Conservation (phyloP, 2,329 filamentous ascomycete genomes). For the Aspergillus transmontanensis region DNA sequence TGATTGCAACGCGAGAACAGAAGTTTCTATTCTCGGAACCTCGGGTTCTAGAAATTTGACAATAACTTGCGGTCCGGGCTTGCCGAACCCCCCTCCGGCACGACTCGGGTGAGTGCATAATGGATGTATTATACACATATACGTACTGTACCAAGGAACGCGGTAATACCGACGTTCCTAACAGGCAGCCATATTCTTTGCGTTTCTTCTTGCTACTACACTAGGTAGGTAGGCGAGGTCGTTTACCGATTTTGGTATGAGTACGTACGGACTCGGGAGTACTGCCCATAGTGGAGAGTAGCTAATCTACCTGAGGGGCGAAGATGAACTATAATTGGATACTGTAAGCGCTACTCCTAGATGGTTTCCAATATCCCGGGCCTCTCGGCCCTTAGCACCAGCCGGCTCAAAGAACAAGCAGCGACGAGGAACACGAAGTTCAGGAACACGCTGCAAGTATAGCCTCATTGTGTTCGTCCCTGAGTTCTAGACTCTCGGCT, state of each 20-base stretch:
- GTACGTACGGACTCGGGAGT: background rate
- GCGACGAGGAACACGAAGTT: background rate
- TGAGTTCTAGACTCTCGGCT: conserved; percentile 2
- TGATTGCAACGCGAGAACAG: background rate
- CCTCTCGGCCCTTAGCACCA: background rate
- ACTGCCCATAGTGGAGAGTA: background rate
- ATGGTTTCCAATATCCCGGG: background rate
- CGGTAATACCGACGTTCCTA: conserved; percentile 3
- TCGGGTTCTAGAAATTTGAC: background rate
- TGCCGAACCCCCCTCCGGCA: background rate
- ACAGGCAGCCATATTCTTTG: conserved; percentile 14
- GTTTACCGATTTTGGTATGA: background rate
- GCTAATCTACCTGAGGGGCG: background rate
- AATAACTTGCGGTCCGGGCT: background rate
- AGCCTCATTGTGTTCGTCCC: background rate
- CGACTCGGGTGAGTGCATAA: background rate
- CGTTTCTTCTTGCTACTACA: background rate
- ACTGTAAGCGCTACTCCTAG: background rate
- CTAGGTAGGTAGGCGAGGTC: background rate
- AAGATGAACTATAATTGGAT: conserved; percentile 2
- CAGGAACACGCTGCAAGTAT: background rate
- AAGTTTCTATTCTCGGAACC: conserved; percentile 5
- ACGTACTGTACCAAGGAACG: background rate
- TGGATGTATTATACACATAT: background rate
- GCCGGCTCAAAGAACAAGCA: background rate